Conservation (phyloP, 1,139 yeast species). For the Hanseniaspora gamundiae region DNA sequence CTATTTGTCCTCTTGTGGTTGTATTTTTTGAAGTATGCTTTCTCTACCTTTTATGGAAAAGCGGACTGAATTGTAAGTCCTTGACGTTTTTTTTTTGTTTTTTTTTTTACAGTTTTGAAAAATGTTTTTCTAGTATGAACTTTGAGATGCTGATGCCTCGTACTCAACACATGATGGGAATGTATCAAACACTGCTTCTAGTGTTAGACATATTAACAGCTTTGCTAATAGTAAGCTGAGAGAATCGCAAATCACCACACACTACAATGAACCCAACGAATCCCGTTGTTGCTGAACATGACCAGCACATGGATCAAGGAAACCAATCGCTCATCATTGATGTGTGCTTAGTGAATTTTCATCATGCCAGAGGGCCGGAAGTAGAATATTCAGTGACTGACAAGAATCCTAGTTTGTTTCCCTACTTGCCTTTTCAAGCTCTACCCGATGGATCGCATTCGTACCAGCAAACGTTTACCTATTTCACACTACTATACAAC, state of each 20-base stretch:
- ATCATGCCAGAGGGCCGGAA: constrained; percentile 90
- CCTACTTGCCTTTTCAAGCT: constrained; percentile 87
- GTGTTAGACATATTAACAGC: too few species aligned
- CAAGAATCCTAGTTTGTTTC: constrained; percentile 48
- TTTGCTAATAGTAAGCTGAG: too few species aligned
- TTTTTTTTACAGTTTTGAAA: too few species aligned
- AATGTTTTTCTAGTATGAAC: too few species aligned
- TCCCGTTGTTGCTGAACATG: background rate
- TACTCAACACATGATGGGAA: too few species aligned
- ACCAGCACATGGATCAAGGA: background rate
- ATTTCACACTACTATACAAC: constrained; percentile 76
- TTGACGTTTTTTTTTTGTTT: too few species aligned
- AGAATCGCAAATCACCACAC: too few species aligned
- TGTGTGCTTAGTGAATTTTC: constrained; percentile 83
- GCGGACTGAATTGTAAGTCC: too few species aligned
- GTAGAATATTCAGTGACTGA: constrained; percentile 59
- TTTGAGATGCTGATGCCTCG: too few species aligned
- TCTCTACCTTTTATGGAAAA: too few species aligned
- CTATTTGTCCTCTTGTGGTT: background rate
- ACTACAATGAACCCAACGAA: background rate
- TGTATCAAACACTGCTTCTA: too few species aligned
- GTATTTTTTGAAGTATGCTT: background rate
- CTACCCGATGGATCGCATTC: constrained; percentile 91
- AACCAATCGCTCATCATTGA: constrained; percentile 28
- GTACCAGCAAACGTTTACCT: constrained; percentile 87